Percentiles rank a stretch among this genome's conserved stretches.
phyloP scores from a whole-genome alignment of 768 basidiomycete species.

The Suillus plorans region DNA sequence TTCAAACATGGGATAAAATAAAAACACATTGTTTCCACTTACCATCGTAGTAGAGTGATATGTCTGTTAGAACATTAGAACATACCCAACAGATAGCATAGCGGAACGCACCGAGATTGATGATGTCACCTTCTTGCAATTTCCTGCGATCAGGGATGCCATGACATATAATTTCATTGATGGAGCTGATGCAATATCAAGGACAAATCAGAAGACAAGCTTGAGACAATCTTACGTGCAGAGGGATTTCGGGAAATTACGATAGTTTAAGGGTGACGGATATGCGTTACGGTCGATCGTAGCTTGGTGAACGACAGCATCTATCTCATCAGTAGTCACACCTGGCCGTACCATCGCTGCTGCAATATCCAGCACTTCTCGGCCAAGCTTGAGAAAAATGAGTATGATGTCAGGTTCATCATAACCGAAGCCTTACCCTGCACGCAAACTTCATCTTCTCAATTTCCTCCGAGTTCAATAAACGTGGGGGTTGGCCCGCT shows the following conservation, averaged over 20 bases:
- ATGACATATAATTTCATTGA: slow-evolving; percentile 97
- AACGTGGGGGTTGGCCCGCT: slow-evolving; percentile 59
- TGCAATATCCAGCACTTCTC: slow-evolving; percentile 92
- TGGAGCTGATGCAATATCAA: slow-evolving; percentile 49
- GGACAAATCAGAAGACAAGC: slow-evolving; percentile 3
- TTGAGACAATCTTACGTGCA: slow-evolving; percentile 72
- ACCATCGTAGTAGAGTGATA: slow-evolving; percentile 81
- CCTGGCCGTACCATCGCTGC: slow-evolving; percentile 88
- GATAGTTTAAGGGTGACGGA: slow-evolving; percentile 92
- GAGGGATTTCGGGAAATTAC: slow-evolving; percentile 89
- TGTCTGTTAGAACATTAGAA: slow-evolving; percentile 48
- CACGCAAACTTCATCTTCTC: slow-evolving; percentile 89
- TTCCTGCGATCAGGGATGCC: slow-evolving; percentile 90
- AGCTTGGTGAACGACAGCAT: slow-evolving; percentile 90
- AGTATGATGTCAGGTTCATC: background rate
- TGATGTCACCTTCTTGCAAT: slow-evolving; percentile 89
- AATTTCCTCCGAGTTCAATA: slow-evolving; percentile 73
- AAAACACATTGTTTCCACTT: slow-evolving; percentile 8
- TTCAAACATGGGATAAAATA: slow-evolving; percentile 4
- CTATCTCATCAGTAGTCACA: slow-evolving; percentile 93
- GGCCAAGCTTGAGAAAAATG: slow-evolving; percentile 56
- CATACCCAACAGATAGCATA: slow-evolving; percentile 9
- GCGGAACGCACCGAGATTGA: slow-evolving; percentile 76
- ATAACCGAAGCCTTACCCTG: slow-evolving; percentile 46
- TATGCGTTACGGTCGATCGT: slow-evolving; percentile 89